Percentiles rank a stretch among this genome's conserved stretches.
Conservation (phyloP, 1,284 basidiomycete genomes). For the Trichosporon sp. region DNA sequence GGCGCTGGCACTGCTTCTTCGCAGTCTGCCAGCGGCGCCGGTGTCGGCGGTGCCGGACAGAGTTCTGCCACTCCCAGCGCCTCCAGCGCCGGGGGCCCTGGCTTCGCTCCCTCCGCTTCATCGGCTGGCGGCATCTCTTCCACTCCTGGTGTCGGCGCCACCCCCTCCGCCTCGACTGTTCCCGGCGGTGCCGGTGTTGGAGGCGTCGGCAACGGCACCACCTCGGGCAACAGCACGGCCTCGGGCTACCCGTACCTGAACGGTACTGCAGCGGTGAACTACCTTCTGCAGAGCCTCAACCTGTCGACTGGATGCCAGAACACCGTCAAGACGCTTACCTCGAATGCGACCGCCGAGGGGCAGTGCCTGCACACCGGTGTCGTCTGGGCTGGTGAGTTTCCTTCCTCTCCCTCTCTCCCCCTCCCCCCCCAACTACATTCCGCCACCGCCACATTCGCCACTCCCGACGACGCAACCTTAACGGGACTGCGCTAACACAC, state of each 20-base stretch:
- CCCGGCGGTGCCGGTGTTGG: background rate
- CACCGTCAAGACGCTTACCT: conserved; percentile 21
- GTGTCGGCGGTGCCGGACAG: background rate
- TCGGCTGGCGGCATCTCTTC: background rate
- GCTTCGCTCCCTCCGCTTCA: background rate
- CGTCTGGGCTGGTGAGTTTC: conserved; percentile 31
- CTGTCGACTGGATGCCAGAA: conserved; percentile 22
- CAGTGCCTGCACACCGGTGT: conserved; percentile 38
- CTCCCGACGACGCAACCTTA: background rate
- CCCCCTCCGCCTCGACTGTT: background rate
- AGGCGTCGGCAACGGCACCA: background rate
- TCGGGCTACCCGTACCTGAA: background rate
- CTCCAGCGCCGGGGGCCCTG: background rate
- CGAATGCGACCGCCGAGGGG: conserved; percentile 25
- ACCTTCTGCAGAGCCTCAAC: conserved; percentile 17
- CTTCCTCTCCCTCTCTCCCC: background rate
- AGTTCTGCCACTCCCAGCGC: background rate
- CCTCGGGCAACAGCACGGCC: background rate
- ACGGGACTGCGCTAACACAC: background rate
- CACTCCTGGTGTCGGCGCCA: background rate
- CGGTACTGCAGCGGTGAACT: background rate
- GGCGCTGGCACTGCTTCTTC: background rate
- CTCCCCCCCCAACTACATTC: background rate
- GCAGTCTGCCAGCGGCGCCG: background rate
- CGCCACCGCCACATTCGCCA: conserved; percentile 12